Conservation (phyloP, 345 rosid genomes). For the Anacardium occidentale region DNA sequence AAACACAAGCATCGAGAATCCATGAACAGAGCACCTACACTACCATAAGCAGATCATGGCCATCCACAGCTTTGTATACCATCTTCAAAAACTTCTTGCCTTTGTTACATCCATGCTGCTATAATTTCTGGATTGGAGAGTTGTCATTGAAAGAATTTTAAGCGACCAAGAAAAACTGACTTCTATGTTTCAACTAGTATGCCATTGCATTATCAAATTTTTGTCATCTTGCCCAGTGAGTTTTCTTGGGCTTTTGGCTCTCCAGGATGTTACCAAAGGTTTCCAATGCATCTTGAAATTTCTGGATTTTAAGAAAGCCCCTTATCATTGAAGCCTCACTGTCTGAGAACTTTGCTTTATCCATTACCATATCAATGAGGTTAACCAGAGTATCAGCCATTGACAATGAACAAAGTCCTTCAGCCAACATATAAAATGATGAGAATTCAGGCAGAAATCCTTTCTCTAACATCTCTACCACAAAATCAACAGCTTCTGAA, state of each 20-base stretch:
- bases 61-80: background rate
- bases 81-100: background rate
- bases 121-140: background rate
- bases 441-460: constrained; percentile 75
- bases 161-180: background rate
- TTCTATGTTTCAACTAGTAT: background rate
- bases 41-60: constrained; percentile 3
- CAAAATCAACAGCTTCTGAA: constrained; percentile 77
- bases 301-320: constrained; percentile 66
- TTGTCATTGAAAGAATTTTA: background rate
- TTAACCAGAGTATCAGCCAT: constrained; percentile 67
- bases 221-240: constrained; percentile 38
- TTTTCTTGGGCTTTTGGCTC: constrained; percentile 35
- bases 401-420: constrained; percentile 67
- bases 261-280: constrained; percentile 58
- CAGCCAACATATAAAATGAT: constrained; percentile 77
- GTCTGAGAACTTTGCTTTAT: constrained; percentile 55
- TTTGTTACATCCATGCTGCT: background rate
- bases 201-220: background rate
- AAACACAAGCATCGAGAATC: background rate
- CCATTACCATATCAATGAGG: constrained; percentile 64
- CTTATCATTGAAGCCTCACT: constrained; percentile 61
- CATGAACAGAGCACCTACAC: background rate
- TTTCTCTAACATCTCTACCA: constrained; percentile 64
- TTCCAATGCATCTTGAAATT: constrained; percentile 74